Conservation (phyloP, 2,329 filamentous ascomycete species). For the Mycosphaerella sp. region DNA sequence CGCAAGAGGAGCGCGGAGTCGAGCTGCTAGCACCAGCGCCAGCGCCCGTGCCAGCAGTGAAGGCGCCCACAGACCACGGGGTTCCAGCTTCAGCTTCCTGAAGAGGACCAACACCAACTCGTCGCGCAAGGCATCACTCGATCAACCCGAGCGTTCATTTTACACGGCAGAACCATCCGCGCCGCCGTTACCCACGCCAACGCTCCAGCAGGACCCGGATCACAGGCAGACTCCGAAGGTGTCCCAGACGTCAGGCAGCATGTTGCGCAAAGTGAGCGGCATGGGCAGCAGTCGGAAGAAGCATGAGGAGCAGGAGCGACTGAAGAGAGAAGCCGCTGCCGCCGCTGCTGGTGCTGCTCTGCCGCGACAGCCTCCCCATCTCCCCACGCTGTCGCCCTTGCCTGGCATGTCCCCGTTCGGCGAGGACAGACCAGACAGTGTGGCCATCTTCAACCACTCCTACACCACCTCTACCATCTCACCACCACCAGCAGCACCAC, state of each 20-base stretch:
- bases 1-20: conserved; percentile 4
- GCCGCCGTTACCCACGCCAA: conserved; percentile 3
- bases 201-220: conserved; percentile 3
- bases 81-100: conserved; percentile 10
- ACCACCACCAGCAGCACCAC: conserved; percentile 25
- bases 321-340: conserved; percentile 16
- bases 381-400: conserved; percentile 43
- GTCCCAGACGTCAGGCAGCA: conserved; percentile 10
- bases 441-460: conserved; percentile 49
- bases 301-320: conserved; percentile 17
- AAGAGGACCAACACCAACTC: conserved; percentile 6
- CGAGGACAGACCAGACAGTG: conserved; percentile 54
- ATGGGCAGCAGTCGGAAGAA: conserved; percentile 30
- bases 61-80: conserved; percentile 1
- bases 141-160: conserved; percentile 2
- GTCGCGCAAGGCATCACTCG: conserved; percentile 6
- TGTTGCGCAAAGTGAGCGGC: conserved; percentile 29
- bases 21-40: conserved; percentile 3
- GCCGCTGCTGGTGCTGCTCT: conserved; percentile 42
- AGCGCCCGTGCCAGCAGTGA: neutral
- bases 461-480: conserved; percentile 32
- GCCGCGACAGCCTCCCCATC: conserved; percentile 53
- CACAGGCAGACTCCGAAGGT: neutral
- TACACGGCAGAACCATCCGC: conserved; percentile 3
- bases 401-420: conserved; percentile 53